Base-by-base conservation (phyloP, 352 stramenopile genomes). In the Phytophthora sojae region DNA sequence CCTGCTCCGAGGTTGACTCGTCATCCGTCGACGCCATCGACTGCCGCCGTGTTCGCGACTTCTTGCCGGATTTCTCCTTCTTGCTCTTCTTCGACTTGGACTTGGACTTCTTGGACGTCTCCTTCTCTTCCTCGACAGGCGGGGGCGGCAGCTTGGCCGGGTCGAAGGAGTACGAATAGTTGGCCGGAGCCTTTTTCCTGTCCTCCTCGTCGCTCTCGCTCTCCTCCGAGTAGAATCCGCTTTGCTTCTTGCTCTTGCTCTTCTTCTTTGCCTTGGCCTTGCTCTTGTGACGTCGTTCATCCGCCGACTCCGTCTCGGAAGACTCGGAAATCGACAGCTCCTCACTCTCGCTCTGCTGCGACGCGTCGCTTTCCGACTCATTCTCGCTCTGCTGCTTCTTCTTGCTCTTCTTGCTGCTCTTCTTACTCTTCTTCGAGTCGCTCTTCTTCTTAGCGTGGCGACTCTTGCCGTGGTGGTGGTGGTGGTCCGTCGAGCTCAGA, bases 121-220 rank as follows among this genome's bases (percentile, higher is more conserved):
- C 55, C 15, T 71, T 71, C 25, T 69, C 45, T 29, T 84, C 59
- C 4, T 77, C 64, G 5, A 44, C 59, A 59, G 77, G 75, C 6
- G 80, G 52, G 44, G 75, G 70, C 11, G 77, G 77, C 1, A 88
- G 68, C 51, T 90, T 90, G 9, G 79, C 69, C 23, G 79, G 77
- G 35, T 86, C 82, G 44, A 88, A 88, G 2, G 79, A 81, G 69
- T 74, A 86, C 55, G 72, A 63, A 68, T 86, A 90, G 61, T 83
- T 23, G 17, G 57, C 57, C 7, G 70, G 44, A 3, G 70, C 15
- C 37, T 70, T 68, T 52, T 75, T 72, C 61, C 69, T 82, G 45
- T 69, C 71, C n/a, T 69, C 61, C 11, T 78, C 69, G 17, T 74
- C 68, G 51, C 70, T 81, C 32, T 77, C 65, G 32, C 76, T 78